Conservation (phyloP, 163 green algal genomes). For the Coccomyxa subellipsoidea region DNA sequence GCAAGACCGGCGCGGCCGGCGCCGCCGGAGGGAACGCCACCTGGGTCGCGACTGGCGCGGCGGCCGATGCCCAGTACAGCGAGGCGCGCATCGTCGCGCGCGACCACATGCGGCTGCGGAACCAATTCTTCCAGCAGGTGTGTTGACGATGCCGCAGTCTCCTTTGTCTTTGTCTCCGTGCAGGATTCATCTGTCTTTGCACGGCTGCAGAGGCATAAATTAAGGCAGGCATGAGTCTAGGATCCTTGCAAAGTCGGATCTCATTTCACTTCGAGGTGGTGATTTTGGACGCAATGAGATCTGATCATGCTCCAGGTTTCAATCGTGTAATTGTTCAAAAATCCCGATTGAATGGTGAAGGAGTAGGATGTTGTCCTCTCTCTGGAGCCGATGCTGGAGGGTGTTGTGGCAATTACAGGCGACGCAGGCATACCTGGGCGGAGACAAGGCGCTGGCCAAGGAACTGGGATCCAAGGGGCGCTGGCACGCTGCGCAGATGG, state of each 20-base stretch:
- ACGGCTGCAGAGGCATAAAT: too few species aligned
- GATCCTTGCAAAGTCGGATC: too few species aligned
- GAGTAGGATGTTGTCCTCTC: too few species aligned
- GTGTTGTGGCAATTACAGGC: conserved; percentile 46
- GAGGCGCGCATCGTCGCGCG: conserved; percentile 35
- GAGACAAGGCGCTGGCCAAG: conserved; percentile 75
- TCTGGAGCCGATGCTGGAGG: neutral
- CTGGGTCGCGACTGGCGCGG: conserved; percentile 19
- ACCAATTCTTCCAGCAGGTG: conserved; percentile 54
- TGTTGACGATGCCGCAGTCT: neutral
- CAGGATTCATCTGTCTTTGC: too few species aligned
- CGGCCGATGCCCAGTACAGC: conserved; percentile 43
- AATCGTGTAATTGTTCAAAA: too few species aligned
- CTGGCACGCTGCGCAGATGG: conserved; percentile 61
- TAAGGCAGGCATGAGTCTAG: too few species aligned
- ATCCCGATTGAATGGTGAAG: too few species aligned
- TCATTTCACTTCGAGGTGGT: too few species aligned
- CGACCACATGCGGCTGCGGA: conserved; percentile 52
- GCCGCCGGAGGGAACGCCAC: neutral
- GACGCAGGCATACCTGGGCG: conserved; percentile 75
- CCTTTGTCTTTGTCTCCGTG: too few species aligned
- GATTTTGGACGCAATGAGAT: too few species aligned
- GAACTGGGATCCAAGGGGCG: conserved; percentile 71
- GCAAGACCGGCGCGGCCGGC: conserved; percentile 3
- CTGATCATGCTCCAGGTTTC: too few species aligned